These are phyloP conservation scores for Lasiodiplodia citricola DNA, from an alignment of 2,329 filamentous ascomycete genomes.

Conservation along the genomic window DNA sequence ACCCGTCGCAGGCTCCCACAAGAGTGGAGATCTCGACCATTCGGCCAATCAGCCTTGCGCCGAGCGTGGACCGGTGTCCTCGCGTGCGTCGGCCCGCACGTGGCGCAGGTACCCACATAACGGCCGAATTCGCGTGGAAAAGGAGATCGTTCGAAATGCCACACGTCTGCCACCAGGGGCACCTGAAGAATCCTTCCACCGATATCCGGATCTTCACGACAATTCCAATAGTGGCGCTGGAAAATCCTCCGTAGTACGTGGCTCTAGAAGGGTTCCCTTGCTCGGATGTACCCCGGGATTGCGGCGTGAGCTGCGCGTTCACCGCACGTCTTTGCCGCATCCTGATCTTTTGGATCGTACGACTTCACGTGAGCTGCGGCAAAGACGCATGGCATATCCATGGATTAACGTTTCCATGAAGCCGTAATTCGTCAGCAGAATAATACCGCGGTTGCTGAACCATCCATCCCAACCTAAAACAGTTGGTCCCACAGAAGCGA, in stretches of 20 bases:
- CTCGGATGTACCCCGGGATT: conserved; percentile 14
- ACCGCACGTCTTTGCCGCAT: conserved; percentile 12
- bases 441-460: not conserved
- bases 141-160: conserved; percentile 7
- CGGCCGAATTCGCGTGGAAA: conserved; percentile 20
- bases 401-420: not conserved
- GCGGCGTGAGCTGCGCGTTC: not conserved
- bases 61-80: conserved; percentile 12
- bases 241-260: not conserved
- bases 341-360: conserved; percentile 5
- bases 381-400: not conserved
- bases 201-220: not conserved
- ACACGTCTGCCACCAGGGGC: not conserved
- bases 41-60: conserved; percentile 10
- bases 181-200: not conserved
- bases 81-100: conserved; percentile 21
- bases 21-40: not conserved
- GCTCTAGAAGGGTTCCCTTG: not conserved
- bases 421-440: not conserved
- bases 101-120: conserved; percentile 16
- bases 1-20: not conserved
- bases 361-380: conserved; percentile 15
- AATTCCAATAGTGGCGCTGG: not conserved
- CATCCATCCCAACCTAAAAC: not conserved
- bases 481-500: not conserved